A percentile compares a stretch with the other conserved stretches of the same genome.
These are phyloP conservation scores for Candida lessepsii DNA, from an alignment of 805 yeast genomes.

Conservation along the genomic window DNA sequence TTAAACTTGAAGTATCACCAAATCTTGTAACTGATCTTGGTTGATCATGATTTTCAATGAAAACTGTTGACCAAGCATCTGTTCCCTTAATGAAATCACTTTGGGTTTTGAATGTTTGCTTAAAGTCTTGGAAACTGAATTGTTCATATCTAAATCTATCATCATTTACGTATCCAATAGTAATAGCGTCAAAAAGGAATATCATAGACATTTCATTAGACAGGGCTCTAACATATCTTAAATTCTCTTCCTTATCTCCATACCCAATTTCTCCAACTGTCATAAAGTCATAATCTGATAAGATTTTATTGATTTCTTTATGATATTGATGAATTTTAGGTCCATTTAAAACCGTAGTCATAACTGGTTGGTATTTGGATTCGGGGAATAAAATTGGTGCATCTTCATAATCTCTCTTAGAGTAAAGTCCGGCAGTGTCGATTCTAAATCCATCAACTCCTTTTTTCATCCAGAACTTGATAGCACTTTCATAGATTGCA, in stretches of 20 bases:
- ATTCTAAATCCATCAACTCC: slow-evolving; percentile 62
- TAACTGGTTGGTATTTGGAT: slow-evolving; percentile 40
- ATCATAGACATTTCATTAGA: slow-evolving; percentile 38
- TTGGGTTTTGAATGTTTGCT: slow-evolving; percentile 36
- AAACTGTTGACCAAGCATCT: slow-evolving; percentile 59
- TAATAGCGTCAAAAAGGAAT: slow-evolving; percentile 32
- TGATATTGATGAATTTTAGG: slow-evolving; percentile 60
- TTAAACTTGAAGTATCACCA: slow-evolving; percentile 29
- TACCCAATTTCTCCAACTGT: slow-evolving; percentile 60
- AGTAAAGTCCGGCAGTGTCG: slow-evolving; percentile 53
- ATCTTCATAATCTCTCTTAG: slow-evolving; percentile 48
- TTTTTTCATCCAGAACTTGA: slow-evolving; percentile 52
- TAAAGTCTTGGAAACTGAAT: slow-evolving; percentile 38
- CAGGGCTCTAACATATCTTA: slow-evolving; percentile 42
- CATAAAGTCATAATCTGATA: slow-evolving; percentile 49
- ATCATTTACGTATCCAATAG: slow-evolving; percentile 38
- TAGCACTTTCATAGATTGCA: slow-evolving; percentile 46
- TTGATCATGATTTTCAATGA: slow-evolving; percentile 59
- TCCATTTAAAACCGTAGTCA: slow-evolving; percentile 38
- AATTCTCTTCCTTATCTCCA: slow-evolving; percentile 39
- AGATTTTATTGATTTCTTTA: slow-evolving; percentile 46
- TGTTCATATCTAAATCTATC: slow-evolving; percentile 27
- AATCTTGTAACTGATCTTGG: slow-evolving; percentile 53
- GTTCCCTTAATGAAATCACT: slow-evolving; percentile 43
- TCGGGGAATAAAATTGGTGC: slow-evolving; percentile 47